Evolutionary conservation across 1,284 basidiomycete species (phyloP).

Genomic region (Gomphus bonarii): DNA sequence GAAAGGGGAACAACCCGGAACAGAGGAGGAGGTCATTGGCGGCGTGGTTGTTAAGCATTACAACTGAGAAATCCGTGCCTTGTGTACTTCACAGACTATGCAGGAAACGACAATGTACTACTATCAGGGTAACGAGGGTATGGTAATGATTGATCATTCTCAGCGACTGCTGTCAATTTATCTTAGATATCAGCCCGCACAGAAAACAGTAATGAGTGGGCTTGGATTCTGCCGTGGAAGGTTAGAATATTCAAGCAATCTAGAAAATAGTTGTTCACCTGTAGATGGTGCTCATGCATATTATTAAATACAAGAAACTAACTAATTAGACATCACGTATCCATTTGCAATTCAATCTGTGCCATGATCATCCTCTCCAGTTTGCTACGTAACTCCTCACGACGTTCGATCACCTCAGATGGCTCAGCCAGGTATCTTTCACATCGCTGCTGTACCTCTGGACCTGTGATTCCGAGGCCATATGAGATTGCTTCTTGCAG

Average conservation of each 20-base stretch:
- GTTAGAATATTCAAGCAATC: too few species aligned
- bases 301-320: too few species aligned
- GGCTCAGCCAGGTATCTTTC: slow-evolving; percentile 46
- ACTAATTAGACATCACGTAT: background rate
- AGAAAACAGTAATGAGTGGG: too few species aligned
- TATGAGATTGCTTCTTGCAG: slow-evolving; percentile 34
- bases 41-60: slow-evolving; percentile 41
- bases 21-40: slow-evolving; percentile 36
- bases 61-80: slow-evolving; percentile 21
- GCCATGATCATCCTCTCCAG: slow-evolving; percentile 42
- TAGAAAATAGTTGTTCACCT: too few species aligned
- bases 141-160: too few species aligned
- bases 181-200: too few species aligned
- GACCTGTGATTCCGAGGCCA: slow-evolving; percentile 35
- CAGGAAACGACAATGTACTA: background rate
- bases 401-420: slow-evolving; percentile 30
- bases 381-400: slow-evolving; percentile 43
- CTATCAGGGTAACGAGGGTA: background rate
- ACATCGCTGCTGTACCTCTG: slow-evolving; percentile 39
- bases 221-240: too few species aligned
- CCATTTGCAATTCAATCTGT: slow-evolving; percentile 30
- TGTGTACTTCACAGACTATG: background rate
- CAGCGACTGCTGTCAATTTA: too few species aligned
- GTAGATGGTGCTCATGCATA: too few species aligned
- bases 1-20: slow-evolving; percentile 22